Evolutionary conservation across 495 filamentous ascomycete genomes (phyloP).

Genomic region (Aspergillus diversus): DNA sequence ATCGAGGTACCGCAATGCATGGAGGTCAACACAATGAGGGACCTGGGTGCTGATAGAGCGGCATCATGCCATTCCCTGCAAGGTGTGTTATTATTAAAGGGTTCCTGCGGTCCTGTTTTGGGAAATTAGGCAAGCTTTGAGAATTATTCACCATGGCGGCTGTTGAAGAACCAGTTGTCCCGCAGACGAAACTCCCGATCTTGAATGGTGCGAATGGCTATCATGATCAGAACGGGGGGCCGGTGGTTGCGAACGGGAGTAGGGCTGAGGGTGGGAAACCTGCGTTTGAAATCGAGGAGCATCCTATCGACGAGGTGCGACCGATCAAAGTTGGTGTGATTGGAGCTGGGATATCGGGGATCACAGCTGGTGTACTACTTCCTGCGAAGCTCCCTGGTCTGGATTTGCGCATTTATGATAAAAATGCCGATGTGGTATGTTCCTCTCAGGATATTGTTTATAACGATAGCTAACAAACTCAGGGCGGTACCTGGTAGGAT

Average conservation of each 20-base stretch:
- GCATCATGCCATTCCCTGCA: not conserved
- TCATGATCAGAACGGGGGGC: not conserved
- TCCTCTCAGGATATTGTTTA: not conserved
- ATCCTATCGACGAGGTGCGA: slow-evolving; percentile 43
- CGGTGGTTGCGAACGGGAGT: not conserved
- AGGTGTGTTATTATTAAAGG: slow-evolving; percentile 5
- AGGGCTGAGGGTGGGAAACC: slow-evolving; percentile 6
- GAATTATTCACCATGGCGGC: slow-evolving; percentile 10
- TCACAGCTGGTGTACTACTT: slow-evolving; percentile 53
- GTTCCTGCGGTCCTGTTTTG: not conserved
- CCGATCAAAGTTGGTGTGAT: slow-evolving; percentile 56
- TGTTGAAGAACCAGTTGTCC: slow-evolving; percentile 13
- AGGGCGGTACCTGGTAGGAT: slow-evolving; percentile 56
- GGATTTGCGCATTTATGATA: slow-evolving; percentile 58
- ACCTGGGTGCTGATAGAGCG: no score
- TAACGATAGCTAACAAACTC: not conserved
- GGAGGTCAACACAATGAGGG: no score
- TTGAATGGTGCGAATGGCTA: not conserved
- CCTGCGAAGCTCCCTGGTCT: slow-evolving; percentile 55
- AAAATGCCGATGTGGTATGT: slow-evolving; percentile 57
- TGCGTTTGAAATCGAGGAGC: slow-evolving; percentile 43
- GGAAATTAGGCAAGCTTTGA: not conserved
- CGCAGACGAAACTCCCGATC: slow-evolving; percentile 10
- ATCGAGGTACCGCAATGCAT: no score
- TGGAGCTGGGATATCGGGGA: slow-evolving; percentile 55